Evolutionary conservation across 495 filamentous ascomycete species (phyloP).

Genomic region (Aspergillus sclerotioniger): DNA sequence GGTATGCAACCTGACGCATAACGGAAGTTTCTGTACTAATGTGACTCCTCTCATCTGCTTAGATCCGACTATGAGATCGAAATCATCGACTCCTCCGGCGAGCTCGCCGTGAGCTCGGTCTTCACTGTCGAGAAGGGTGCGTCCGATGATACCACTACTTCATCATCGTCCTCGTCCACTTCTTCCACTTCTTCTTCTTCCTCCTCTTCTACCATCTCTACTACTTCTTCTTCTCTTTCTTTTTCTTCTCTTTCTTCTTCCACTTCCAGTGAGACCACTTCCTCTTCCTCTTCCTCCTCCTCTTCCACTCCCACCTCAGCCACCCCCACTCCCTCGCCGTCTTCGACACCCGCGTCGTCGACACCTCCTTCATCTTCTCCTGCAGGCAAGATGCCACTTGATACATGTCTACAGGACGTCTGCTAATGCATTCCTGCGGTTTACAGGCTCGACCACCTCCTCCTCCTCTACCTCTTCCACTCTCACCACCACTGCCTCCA

Average conservation of each 20-base stretch:
- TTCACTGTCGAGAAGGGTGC: slow-evolving; percentile 6
- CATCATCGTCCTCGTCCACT: not conserved
- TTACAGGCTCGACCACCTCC: not conserved
- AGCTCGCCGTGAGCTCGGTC: slow-evolving; percentile 1
- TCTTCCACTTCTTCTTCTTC: not conserved
- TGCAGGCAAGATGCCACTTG: slow-evolving; percentile 1
- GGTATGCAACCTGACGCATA: no score
- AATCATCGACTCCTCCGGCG: slow-evolving; percentile 1
- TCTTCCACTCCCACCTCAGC: not conserved
- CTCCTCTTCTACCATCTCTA: not conserved
- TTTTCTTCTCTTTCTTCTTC: no score
- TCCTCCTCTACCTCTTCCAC: not conserved
- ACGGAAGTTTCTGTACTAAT: no score
- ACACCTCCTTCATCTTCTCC: not conserved
- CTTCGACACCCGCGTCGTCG: not conserved
- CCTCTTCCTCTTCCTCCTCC: slow-evolving; percentile 1
- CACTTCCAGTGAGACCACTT: not conserved
- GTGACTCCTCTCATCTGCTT: not conserved
- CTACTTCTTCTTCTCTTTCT: not conserved
- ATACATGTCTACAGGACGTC: not conserved
- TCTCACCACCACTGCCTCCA: not conserved
- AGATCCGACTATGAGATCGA: slow-evolving; percentile 3
- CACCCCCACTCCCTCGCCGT: not conserved
- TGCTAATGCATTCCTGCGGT: no score
- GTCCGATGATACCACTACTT: slow-evolving; percentile 1